Evolutionary conservation across 257 asterid species (phyloP).

Genomic region (Paulownia fortunei): DNA sequence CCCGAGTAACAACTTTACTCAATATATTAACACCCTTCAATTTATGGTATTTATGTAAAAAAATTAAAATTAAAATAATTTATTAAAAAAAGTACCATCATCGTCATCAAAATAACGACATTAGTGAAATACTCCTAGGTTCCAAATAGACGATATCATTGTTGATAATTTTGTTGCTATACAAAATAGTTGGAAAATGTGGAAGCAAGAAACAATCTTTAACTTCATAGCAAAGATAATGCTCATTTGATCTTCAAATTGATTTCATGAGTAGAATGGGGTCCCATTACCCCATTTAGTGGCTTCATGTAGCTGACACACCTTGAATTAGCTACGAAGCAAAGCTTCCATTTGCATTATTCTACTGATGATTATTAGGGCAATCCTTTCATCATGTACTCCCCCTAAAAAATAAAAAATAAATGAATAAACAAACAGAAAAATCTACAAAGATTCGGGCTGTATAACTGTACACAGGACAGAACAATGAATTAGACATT

Average conservation of each 20-base stretch:
- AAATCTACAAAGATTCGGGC: not conserved
- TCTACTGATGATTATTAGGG: constrained; percentile 29
- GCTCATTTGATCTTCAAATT: not conserved
- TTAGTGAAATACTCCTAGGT: not conserved
- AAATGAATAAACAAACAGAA: not conserved
- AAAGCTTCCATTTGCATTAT: constrained; percentile 33
- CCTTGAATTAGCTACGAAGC: constrained; percentile 46
- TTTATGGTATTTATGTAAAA: too few species aligned
- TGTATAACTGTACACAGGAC: not conserved
- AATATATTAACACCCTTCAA: too few species aligned
- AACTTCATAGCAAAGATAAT: constrained; percentile 41
- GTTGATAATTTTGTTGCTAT: constrained; percentile 18
- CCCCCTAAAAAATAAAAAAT: not conserved
- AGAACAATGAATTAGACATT: not conserved
- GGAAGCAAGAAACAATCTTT: constrained; percentile 44
- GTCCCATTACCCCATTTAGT: constrained; percentile 36
- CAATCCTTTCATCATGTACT: constrained; percentile 27
- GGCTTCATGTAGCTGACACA: constrained; percentile 26
- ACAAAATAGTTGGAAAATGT: constrained; percentile 24
- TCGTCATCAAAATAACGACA: not conserved
- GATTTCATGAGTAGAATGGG: constrained; percentile 21
- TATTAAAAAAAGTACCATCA: not conserved
- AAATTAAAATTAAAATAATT: too few species aligned
- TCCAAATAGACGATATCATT: constrained; percentile 7
- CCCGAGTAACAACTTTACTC: too few species aligned